Base-by-base conservation (phyloP, 805 yeast genomes). In the Yamadazyma nakazawae region DNA sequence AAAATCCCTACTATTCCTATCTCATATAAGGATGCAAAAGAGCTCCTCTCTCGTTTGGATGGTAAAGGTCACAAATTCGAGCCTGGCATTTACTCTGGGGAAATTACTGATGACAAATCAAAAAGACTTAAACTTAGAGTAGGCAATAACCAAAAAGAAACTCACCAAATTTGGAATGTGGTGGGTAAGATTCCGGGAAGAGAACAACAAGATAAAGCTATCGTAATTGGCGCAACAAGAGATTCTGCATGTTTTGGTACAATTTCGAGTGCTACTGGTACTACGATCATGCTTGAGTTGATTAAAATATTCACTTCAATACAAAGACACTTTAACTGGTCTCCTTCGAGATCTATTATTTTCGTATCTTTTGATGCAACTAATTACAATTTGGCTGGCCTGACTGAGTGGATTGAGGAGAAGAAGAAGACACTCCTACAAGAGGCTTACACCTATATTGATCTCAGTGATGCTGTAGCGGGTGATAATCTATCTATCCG, bases 331-430 rank as follows among this genome's bases (percentile, higher is more conserved):
- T 76, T 75, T 55, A 80, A 82, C 49, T 91, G 97, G 97, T 70
- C 73, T 39, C 97, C 98, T 0, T 63, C 89, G 34, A 77, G 98
- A 61, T 75, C 91, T 2, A 82, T 91, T 12, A 84, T 84, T 58
- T 90, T 91, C 66, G 80, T 81, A 0, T 87, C 96, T 0, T 89
- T 86, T 70, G 96, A 91, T 56, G 97, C 87, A 1, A 70, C 85
- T 0, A 81, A 83, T 50, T 89, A 85, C 57, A 90, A 90, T 60
- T 68, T 75, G 54, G 96, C 94, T 0, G 98, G 98, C 0, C 75
- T 88, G n/a, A 75, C 90, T 0, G 92, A 85, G 57, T 82, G 91
- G 76, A 73, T 84, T 6, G 87, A 85, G 54, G 67, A 72, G 32
- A 75, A 76, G 47, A 61, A 68, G n/a, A 75, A 76, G 19, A 75